A percentile compares a stretch with the other conserved stretches of the same genome.
These are phyloP conservation scores for Ceratobasidium sp. DNA, from an alignment of 1,284 basidiomycete genomes.

Conservation along the genomic window DNA sequence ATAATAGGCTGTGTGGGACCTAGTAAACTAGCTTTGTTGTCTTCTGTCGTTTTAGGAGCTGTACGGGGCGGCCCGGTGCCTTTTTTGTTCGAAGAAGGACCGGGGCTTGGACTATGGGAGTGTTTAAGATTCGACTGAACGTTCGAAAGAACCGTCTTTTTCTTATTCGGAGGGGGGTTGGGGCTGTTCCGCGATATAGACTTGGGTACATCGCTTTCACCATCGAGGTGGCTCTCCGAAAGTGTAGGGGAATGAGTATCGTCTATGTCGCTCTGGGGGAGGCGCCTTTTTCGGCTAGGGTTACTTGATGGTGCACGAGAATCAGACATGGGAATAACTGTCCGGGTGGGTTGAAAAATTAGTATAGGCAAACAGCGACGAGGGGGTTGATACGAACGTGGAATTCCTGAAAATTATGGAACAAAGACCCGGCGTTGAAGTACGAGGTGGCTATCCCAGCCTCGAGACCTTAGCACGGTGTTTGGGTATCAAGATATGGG, in stretches of 20 bases:
- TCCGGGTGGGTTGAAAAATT: no score
- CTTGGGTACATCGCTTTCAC: not conserved
- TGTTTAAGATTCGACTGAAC: slow-evolving; percentile 39
- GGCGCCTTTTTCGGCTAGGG: slow-evolving; percentile 24
- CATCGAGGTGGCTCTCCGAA: slow-evolving; percentile 14
- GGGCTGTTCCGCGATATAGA: slow-evolving; percentile 21
- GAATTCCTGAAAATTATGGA: no score
- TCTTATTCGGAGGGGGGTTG: slow-evolving; percentile 35
- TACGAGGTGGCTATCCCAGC: slow-evolving; percentile 12
- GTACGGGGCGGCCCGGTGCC: slow-evolving; percentile 26
- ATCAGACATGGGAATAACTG: slow-evolving; percentile 19
- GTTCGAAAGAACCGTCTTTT: slow-evolving; percentile 26
- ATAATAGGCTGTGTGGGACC: slow-evolving; percentile 19
- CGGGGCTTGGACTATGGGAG: slow-evolving; percentile 32
- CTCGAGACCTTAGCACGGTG: no score
- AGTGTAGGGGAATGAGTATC: slow-evolving; percentile 20
- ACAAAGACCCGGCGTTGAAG: no score
- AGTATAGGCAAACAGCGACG: no score
- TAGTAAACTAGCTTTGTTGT: not conserved
- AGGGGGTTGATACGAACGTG: no score
- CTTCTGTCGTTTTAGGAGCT: slow-evolving; percentile 28
- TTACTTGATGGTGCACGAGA: slow-evolving; percentile 16
- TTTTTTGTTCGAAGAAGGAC: slow-evolving; percentile 22
- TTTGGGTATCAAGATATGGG: no score
- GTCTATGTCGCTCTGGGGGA: slow-evolving; percentile 32